Conservation (phyloP, 331 rosid species). For the Spiraea crenata region DNA sequence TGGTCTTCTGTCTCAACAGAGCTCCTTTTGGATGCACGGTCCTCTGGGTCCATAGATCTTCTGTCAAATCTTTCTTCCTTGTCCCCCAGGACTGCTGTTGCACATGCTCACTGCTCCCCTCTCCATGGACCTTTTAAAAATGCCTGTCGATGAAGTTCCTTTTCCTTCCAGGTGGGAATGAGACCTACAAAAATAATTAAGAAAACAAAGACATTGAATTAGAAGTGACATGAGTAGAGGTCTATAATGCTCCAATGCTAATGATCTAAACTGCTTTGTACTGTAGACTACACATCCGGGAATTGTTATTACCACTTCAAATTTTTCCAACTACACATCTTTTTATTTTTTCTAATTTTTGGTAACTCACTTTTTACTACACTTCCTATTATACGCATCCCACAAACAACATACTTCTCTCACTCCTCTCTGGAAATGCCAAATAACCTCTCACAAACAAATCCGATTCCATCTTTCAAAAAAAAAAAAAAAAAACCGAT, state of each 20-base stretch:
- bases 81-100: slow-evolving; percentile 30
- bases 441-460: too few relatives aligned
- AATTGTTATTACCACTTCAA: too few relatives aligned
- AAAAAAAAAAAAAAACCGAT: too few relatives aligned
- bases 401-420: too few relatives aligned
- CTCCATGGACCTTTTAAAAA: slow-evolving; percentile 31
- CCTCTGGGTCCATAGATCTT: slow-evolving; percentile 40
- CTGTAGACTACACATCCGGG: neutral
- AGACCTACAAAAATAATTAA: slow-evolving; percentile 44
- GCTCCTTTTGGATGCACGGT: slow-evolving; percentile 33
- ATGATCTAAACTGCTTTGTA: neutral
- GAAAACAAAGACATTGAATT: neutral
- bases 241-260: neutral
- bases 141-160: slow-evolving; percentile 37
- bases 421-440: too few relatives aligned
- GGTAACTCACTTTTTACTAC: too few relatives aligned
- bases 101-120: slow-evolving; percentile 26
- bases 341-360: too few relatives aligned
- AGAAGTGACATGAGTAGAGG: neutral
- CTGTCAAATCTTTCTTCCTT: slow-evolving; percentile 27
- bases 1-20: slow-evolving; percentile 35
- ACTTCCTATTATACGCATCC: too few relatives aligned
- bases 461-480: too few relatives aligned
- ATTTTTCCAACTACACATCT: too few relatives aligned
- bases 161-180: slow-evolving; percentile 80